A percentile compares a stretch with the other conserved stretches of the same genome.
Conservation (phyloP, 2,329 filamentous ascomycete genomes). For the Neocucurbitaria cava region DNA sequence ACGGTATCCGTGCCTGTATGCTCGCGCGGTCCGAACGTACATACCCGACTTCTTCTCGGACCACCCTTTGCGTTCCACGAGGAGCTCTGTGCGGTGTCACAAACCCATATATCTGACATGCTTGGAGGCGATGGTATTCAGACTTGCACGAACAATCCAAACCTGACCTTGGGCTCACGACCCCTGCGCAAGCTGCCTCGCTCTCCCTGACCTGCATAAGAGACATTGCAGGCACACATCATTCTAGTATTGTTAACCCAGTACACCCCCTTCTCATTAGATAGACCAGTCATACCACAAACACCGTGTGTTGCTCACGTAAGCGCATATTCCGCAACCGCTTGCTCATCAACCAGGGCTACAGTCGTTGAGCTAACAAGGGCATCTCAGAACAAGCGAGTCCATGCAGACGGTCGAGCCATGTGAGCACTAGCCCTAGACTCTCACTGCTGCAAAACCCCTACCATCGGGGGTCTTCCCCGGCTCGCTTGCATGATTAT, state of each 20-base stretch:
- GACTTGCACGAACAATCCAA: not conserved
- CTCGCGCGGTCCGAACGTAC: conserved; percentile 9
- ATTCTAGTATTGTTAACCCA: not conserved
- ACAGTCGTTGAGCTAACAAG: conserved; percentile 5
- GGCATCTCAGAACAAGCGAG: conserved; percentile 11
- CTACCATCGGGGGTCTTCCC: conserved; percentile 23
- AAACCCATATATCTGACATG: conserved; percentile 9
- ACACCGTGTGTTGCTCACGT: not conserved
- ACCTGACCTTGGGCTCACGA: not conserved
- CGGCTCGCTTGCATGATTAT: conserved; percentile 16
- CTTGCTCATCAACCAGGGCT: conserved; percentile 5
- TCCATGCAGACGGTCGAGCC: conserved; percentile 15
- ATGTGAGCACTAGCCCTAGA: conserved; percentile 15
- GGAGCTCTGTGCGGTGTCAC: conserved; percentile 2
- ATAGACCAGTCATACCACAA: not conserved
- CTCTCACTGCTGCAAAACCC: conserved; percentile 7
- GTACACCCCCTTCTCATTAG: not conserved
- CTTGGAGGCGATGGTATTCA: not conserved
- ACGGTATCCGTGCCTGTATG: conserved; percentile 7
- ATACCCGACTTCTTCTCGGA: conserved; percentile 1
- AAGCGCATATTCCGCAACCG: conserved; percentile 2
- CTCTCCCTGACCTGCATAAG: not conserved
- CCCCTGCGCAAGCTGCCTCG: not conserved
- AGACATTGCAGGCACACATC: not conserved
- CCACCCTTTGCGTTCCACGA: conserved; percentile 13